These are phyloP conservation scores for Acer saccharum DNA, from an alignment of 345 rosid genomes.

Conservation along the genomic window DNA sequence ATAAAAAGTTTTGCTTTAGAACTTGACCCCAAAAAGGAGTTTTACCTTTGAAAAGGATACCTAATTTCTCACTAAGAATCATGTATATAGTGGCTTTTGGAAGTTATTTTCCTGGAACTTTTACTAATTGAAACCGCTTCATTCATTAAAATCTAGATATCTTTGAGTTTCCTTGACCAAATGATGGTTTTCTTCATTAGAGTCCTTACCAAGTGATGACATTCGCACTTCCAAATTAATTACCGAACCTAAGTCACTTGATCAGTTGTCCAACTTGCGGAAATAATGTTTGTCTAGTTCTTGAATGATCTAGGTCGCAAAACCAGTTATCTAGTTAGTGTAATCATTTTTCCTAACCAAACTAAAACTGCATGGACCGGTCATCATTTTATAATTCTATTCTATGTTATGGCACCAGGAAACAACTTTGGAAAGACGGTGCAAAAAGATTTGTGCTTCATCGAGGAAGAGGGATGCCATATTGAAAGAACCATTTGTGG, in stretches of 20 bases:
- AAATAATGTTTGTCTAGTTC: no score
- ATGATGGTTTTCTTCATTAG: slow-evolving; percentile 3
- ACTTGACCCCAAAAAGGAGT: slow-evolving; percentile 10
- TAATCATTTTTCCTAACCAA: no score
- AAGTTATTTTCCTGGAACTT: background rate
- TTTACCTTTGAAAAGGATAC: slow-evolving; percentile 4
- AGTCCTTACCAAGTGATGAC: background rate
- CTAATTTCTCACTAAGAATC: background rate
- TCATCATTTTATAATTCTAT: no score
- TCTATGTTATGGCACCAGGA: background rate
- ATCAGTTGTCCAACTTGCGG: background rate
- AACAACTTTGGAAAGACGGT: background rate
- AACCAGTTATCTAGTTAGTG: no score
- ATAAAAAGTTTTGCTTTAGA: slow-evolving; percentile 6
- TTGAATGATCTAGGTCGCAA: no score
- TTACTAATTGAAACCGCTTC: background rate
- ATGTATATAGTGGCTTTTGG: background rate
- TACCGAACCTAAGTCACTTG: background rate
- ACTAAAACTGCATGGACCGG: no score
- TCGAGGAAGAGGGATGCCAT: slow-evolving; percentile 15
- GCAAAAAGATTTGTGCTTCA: background rate
- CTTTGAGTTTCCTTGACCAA: slow-evolving; percentile 11
- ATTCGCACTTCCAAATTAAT: no score
- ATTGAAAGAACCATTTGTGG: background rate
- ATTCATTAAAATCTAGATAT: background rate